A percentile compares a stretch with the other conserved stretches of the same genome.
These are phyloP conservation scores for Corymbia calophylla DNA, from an alignment of 441 rosid species.

Conservation along the genomic window DNA sequence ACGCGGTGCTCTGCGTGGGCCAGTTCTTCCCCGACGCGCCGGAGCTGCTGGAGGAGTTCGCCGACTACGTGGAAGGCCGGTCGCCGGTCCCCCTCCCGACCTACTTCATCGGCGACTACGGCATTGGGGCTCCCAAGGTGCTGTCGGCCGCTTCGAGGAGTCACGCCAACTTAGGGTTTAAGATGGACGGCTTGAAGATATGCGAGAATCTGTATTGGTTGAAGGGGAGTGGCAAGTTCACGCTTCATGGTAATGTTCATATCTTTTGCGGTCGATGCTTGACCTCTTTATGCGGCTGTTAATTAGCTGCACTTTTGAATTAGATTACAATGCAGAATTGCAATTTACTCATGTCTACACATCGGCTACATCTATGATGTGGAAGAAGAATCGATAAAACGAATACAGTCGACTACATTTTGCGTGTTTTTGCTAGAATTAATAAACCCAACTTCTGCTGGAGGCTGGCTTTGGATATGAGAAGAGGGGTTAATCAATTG, in stretches of 20 bases:
- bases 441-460: neutral
- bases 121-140: slow-evolving; percentile 57
- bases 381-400: neutral
- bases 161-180: slow-evolving; percentile 65
- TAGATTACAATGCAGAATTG: neutral
- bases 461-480: neutral
- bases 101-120: slow-evolving; percentile 91
- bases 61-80: slow-evolving; percentile 61
- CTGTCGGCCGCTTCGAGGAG: slow-evolving; percentile 46
- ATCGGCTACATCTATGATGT: neutral
- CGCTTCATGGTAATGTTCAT: slow-evolving; percentile 42
- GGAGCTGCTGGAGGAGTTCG: slow-evolving; percentile 58
- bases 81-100: slow-evolving; percentile 66
- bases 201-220: slow-evolving; percentile 71
- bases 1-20: slow-evolving; percentile 80
- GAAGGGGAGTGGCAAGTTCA: slow-evolving; percentile 91
- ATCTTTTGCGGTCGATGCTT: neutral
- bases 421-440: neutral
- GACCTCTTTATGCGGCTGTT: too few relatives aligned
- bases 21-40: slow-evolving; percentile 81
- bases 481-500: neutral
- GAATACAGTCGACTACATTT: neutral
- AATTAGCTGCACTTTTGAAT: neutral
- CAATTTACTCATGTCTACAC: neutral
- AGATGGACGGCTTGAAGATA: slow-evolving; percentile 76